A percentile compares a stretch with the other conserved stretches of the same genome.
Evolutionary conservation across 2,329 filamentous ascomycete genomes (phyloP).

Genomic region (Colletotrichum liriopes): DNA sequence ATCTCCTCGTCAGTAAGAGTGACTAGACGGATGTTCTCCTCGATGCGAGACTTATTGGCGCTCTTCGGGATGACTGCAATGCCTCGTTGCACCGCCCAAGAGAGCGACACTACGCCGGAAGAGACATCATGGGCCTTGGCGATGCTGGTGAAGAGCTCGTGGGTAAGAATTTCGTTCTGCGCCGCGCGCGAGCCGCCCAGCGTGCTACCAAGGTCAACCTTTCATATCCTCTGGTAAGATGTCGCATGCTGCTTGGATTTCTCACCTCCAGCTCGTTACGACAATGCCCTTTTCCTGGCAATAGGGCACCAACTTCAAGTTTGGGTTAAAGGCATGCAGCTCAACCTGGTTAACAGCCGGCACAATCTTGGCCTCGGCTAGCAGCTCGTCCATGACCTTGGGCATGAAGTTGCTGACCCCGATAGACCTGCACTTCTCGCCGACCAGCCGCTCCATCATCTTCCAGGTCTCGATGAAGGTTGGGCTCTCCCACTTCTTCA

Average conservation of each 20-base stretch:
- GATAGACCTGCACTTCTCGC: slow-evolving; percentile 47
- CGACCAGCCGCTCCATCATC: slow-evolving; percentile 50
- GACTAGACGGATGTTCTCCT: slow-evolving; percentile 48
- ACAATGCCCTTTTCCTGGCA: slow-evolving; percentile 52
- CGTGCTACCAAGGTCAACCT: slow-evolving; percentile 11
- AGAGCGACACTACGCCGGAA: slow-evolving; percentile 47
- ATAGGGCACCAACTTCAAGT: slow-evolving; percentile 50
- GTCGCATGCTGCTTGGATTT: too few species aligned
- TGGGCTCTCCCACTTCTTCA: slow-evolving; percentile 47
- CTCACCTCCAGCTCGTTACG: slow-evolving; percentile 50
- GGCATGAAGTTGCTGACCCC: slow-evolving; percentile 54
- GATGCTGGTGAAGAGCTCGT: slow-evolving; percentile 47
- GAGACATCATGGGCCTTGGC: slow-evolving; percentile 47
- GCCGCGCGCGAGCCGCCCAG: slow-evolving; percentile 32
- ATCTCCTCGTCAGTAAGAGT: slow-evolving; percentile 49
- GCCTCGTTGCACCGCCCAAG: slow-evolving; percentile 49
- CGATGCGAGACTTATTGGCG: slow-evolving; percentile 44
- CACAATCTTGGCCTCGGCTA: slow-evolving; percentile 46
- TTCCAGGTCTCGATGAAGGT: slow-evolving; percentile 50
- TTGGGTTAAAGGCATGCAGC: slow-evolving; percentile 52
- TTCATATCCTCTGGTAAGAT: not conserved
- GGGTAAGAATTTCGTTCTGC: slow-evolving; percentile 44
- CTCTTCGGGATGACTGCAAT: slow-evolving; percentile 49
- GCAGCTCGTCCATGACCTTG: slow-evolving; percentile 49
- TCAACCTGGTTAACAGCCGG: slow-evolving; percentile 54